These are phyloP conservation scores for Komagataella phaffii DNA, from an alignment of 805 yeast species.

Conservation along the genomic window DNA sequence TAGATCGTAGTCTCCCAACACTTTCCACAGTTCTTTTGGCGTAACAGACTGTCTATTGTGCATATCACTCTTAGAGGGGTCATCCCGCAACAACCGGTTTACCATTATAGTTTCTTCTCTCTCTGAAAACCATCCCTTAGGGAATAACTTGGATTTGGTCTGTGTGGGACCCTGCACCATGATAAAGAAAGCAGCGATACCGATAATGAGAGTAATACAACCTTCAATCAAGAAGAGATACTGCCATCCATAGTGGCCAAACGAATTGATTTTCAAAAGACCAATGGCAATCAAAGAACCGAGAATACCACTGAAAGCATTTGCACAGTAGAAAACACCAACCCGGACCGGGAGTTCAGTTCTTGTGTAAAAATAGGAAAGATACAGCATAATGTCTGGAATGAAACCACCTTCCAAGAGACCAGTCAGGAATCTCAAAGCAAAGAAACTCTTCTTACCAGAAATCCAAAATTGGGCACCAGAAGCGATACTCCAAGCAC, in stretches of 20 bases:
- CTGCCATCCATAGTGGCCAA: conserved; percentile 33
- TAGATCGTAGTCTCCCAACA: conserved; percentile 34
- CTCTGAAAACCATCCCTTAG: conserved; percentile 29
- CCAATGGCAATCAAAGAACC: conserved; percentile 34
- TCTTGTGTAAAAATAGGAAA: conserved; percentile 22
- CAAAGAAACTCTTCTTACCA: conserved; percentile 13
- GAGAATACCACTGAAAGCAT: conserved; percentile 25
- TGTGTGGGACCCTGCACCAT: conserved; percentile 21
- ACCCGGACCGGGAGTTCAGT: conserved; percentile 30
- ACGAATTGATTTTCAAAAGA: conserved; percentile 19
- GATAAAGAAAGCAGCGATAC: conserved; percentile 19
- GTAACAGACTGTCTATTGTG: conserved; percentile 42
- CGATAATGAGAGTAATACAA: conserved; percentile 36
- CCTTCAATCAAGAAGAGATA: conserved; percentile 61
- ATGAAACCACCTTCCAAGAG: conserved; percentile 19
- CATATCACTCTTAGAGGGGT: conserved; percentile 54
- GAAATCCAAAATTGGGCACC: conserved; percentile 13
- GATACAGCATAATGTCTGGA: conserved; percentile 17
- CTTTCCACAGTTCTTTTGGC: conserved; percentile 22
- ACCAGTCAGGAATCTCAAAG: conserved; percentile 17
- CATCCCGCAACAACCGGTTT: conserved; percentile 46
- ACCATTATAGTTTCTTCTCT: conserved; percentile 44
- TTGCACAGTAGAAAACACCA: conserved; percentile 29
- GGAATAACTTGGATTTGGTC: conserved; percentile 14
- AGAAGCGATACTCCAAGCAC: conserved; percentile 17